Evolutionary conservation across 768 basidiomycete species (phyloP), one percentile per base, ranked within the genome.

Genomic region (Lentinula boryana): DNA sequence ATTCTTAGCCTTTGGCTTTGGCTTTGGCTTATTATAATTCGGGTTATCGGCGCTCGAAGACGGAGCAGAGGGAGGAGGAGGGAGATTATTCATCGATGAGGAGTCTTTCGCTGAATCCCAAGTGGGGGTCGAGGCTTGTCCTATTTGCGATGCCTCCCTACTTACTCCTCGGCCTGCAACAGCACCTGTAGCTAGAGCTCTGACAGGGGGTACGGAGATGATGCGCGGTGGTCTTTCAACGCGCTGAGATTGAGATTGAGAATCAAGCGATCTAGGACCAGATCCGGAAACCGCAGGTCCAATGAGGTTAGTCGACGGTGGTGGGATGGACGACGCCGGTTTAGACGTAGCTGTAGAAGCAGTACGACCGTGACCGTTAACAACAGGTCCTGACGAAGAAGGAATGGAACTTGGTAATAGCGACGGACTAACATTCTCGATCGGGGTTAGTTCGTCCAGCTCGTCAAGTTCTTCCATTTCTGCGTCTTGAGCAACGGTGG

Each of bases 401-500:
- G 27, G 27, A 27, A 27, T 27, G 0, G 27, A 27, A 38, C 1
- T 38, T 8, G 36, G 21, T 23, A 43, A 15, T 1, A n/a, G 41
- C 13, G 46, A 18, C 46, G 18, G 46, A 3, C 3, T 48, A 12
- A 23, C 16, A 1, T 46, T 18, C 23, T 58, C 57, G 4, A 49
- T 36, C 9, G 57, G 57, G 4, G 44, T 38, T 3, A 58, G 32
- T 13, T 58, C 57, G 31, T 50, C 57, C 4, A 58, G 57, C 5
- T 58, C 57, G n/a, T 50, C 57, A 10, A 58, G 57, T 41, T 58
- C 57, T 15, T 58, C 57, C 15, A 49, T n/a, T n/a, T 58, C 57
- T 16, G 31, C 6, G 18, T 50, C 57, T 33, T 27, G 32, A 18
- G 36, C 33, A 13, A 27, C 23, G 46, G 21, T 27, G 27, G 27